Conservation (phyloP, 2,329 filamentous ascomycete genomes). For the Aspergillus hiratsukae region DNA sequence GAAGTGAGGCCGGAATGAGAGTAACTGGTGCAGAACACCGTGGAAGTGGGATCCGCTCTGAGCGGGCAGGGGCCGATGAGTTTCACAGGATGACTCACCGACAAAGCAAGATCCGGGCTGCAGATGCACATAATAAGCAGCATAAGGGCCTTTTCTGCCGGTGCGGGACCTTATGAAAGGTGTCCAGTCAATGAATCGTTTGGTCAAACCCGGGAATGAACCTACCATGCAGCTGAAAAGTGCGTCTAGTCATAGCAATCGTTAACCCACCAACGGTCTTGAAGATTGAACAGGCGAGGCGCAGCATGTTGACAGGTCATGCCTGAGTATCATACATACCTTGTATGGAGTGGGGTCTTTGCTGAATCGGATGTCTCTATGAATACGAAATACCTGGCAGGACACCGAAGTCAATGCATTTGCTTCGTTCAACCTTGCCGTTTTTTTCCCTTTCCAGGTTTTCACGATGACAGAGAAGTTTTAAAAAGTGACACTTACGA, state of each 20-base stretch:
- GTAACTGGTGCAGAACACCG: not conserved
- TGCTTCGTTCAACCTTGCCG: not conserved
- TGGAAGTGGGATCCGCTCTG: not conserved
- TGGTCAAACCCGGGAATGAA: slow-evolving; percentile 8
- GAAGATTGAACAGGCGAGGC: not conserved
- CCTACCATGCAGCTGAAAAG: slow-evolving; percentile 75
- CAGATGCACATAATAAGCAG: slow-evolving; percentile 81
- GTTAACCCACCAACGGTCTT: not conserved
- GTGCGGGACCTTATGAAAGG: slow-evolving; percentile 62
- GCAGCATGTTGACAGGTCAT: not conserved
- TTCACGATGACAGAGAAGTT: not conserved
- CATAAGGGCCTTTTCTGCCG: slow-evolving; percentile 80
- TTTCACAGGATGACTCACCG: slow-evolving; percentile 47
- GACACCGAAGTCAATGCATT: slow-evolving; percentile 8
- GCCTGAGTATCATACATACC: slow-evolving; percentile 44
- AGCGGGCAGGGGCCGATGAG: not conserved
- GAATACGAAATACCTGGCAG: slow-evolving; percentile 70
- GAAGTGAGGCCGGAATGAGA: not conserved
- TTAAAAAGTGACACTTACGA: slow-evolving; percentile 46
- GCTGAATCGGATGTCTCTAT: slow-evolving; percentile 79
- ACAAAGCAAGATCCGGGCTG: slow-evolving; percentile 69
- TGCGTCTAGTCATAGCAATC: slow-evolving; percentile 54
- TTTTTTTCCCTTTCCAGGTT: not conserved
- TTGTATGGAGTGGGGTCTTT: slow-evolving; percentile 87
- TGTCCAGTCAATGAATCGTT: slow-evolving; percentile 11